phyloP scores from a whole-genome alignment of 768 basidiomycete genomes.

The Gloeopeniophorella convolvens region DNA sequence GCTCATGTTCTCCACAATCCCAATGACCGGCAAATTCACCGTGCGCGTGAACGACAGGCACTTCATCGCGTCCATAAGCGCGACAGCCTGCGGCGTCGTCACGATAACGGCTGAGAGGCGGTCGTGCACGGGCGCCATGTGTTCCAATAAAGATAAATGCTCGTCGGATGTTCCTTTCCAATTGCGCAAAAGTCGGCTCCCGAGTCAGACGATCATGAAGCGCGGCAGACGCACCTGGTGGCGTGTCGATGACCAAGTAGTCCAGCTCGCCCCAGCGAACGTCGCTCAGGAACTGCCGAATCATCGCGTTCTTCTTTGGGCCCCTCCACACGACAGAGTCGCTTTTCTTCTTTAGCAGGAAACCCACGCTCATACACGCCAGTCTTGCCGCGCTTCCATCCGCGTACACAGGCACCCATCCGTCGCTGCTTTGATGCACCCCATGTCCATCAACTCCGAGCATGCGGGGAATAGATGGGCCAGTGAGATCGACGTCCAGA shows the following conservation, averaged over 20 bases:
- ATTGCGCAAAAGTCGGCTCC: neutral
- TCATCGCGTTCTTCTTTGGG: slow-evolving; percentile 98
- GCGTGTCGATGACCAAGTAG: slow-evolving; percentile 92
- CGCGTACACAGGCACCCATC: slow-evolving; percentile 98
- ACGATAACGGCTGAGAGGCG: slow-evolving; percentile 83
- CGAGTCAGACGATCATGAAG: neutral
- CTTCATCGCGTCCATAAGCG: slow-evolving; percentile 91
- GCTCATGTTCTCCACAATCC: slow-evolving; percentile 97
- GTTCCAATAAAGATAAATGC: slow-evolving; percentile 91
- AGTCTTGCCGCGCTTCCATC: slow-evolving; percentile 70
- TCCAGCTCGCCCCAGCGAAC: slow-evolving; percentile 95
- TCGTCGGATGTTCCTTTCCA: slow-evolving; percentile 94
- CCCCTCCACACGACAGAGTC: slow-evolving; percentile 98
- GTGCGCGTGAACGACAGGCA: slow-evolving; percentile 92
- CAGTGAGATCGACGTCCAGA: slow-evolving; percentile 92
- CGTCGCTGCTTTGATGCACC: slow-evolving; percentile 90
- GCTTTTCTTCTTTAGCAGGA: slow-evolving; percentile 80
- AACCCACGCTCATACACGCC: slow-evolving; percentile 96
- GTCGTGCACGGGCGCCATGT: slow-evolving; percentile 77
- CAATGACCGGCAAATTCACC: slow-evolving; percentile 79
- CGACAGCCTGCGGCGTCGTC: slow-evolving; percentile 96
- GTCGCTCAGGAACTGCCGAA: slow-evolving; percentile 88
- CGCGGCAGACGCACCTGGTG: slow-evolving; percentile 63
- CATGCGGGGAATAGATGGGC: slow-evolving; percentile 94
- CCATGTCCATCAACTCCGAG: slow-evolving; percentile 80